These are phyloP conservation scores for Thyridium curvatum DNA, from an alignment of 2,329 filamentous ascomycete species.

Conservation along the genomic window DNA sequence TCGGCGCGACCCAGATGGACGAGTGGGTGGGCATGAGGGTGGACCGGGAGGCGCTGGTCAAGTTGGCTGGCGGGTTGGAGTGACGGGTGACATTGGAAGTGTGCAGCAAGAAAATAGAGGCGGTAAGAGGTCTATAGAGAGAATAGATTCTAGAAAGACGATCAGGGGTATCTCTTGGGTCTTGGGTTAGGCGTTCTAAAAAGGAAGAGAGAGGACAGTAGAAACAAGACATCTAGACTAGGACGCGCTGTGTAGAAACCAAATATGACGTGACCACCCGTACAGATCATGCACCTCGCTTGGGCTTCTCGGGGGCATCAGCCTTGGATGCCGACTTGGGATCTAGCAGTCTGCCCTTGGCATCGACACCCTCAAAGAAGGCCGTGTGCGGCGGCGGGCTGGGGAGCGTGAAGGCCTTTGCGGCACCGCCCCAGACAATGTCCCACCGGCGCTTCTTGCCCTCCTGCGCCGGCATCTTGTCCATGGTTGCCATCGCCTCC, in stretches of 20 bases:
- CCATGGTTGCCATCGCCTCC: slow-evolving; percentile 36
- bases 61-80: slow-evolving; percentile 45
- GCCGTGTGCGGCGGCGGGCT: slow-evolving; percentile 25
- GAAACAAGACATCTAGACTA: too few relatives aligned
- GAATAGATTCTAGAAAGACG: too few relatives aligned
- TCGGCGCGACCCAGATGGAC: slow-evolving; percentile 60
- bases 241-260: too few relatives aligned
- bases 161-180: not conserved
- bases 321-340: too few relatives aligned
- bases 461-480: slow-evolving; percentile 14
- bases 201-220: too few relatives aligned
- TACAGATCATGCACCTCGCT: slow-evolving; percentile 3
- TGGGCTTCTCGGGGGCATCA: not conserved
- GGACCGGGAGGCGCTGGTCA: slow-evolving; percentile 57
- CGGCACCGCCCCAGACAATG: slow-evolving; percentile 39
- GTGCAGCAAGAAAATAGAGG: too few relatives aligned
- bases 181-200: too few relatives aligned
- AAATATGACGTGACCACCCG: not conserved
- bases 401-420: slow-evolving; percentile 15
- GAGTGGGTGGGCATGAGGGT: slow-evolving; percentile 75
- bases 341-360: slow-evolving; percentile 13
- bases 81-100: slow-evolving; percentile 6
- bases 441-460: slow-evolving; percentile 13
- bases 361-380: slow-evolving; percentile 43
- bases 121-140: too few relatives aligned